phyloP scores from a whole-genome alignment of 352 stramenopile genomes.

The Globisporangium middletonii region DNA sequence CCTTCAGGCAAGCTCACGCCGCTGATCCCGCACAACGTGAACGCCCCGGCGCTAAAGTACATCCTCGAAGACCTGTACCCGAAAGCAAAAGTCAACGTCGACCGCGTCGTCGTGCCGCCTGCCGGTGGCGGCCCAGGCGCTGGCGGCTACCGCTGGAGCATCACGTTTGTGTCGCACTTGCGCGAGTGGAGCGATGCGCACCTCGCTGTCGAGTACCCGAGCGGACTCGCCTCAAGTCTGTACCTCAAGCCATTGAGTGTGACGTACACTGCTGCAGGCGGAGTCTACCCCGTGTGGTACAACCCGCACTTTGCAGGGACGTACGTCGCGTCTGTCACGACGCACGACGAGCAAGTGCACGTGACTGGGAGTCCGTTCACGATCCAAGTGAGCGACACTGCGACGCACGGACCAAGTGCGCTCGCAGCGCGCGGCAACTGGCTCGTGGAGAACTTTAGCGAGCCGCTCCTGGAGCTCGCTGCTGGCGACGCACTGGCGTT shows the following conservation, averaged over 20 bases:
- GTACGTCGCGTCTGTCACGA: slow-evolving; percentile 88
- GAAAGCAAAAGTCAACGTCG: slow-evolving; percentile 37
- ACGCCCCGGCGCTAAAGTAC: slow-evolving; percentile 43
- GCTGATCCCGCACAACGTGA: slow-evolving; percentile 55
- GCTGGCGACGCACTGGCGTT: slow-evolving; percentile 60
- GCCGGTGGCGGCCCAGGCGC: slow-evolving; percentile 15
- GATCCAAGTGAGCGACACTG: slow-evolving; percentile 68
- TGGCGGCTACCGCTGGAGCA: slow-evolving; percentile 72
- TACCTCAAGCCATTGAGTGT: slow-evolving; percentile 43
- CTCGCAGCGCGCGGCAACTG: slow-evolving; percentile 60
- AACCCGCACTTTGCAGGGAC: slow-evolving; percentile 85
- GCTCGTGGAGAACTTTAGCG: slow-evolving; percentile 58
- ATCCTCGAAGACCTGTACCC: slow-evolving; percentile 56
- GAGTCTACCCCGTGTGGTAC: slow-evolving; percentile 91
- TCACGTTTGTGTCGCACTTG: slow-evolving; percentile 92
- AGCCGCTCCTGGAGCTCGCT: slow-evolving; percentile 47
- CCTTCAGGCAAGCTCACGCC: slow-evolving; percentile 39
- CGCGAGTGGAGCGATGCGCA: slow-evolving; percentile 60
- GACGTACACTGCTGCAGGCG: slow-evolving; percentile 38
- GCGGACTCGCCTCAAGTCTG: slow-evolving; percentile 27
- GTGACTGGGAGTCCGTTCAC: slow-evolving; percentile 89
- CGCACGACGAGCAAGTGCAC: slow-evolving; percentile 50
- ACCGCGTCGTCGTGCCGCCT: slow-evolving; percentile 14
- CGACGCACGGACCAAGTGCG: slow-evolving; percentile 66
- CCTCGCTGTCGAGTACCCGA: slow-evolving; percentile 68